phyloP scores from a whole-genome alignment of 1,139 yeast genomes.

The Tardiomyces depauwii region DNA sequence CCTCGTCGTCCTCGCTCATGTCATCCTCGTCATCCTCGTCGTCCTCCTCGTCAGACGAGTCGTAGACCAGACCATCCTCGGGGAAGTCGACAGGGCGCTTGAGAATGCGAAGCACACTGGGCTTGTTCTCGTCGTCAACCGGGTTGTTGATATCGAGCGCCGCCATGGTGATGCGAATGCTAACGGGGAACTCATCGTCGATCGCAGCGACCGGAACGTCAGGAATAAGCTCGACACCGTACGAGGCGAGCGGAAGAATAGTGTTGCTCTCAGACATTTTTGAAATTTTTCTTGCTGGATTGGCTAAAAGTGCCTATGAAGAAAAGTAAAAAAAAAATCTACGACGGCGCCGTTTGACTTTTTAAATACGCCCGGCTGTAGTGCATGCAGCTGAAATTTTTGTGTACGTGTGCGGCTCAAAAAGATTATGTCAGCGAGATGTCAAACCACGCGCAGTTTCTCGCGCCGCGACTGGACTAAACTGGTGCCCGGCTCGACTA shows the following conservation, averaged over 20 bases:
- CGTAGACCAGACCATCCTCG: constrained; percentile 27
- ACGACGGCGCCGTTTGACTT: no score
- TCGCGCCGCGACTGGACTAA: no score
- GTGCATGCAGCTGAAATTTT: no score
- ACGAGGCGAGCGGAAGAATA: constrained; percentile 74
- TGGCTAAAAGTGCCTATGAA: no score
- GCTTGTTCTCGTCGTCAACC: constrained; percentile 49
- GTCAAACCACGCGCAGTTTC: no score
- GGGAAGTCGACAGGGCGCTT: constrained; percentile 52
- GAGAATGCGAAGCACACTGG: constrained; percentile 81
- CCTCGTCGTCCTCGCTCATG: constrained; percentile 23
- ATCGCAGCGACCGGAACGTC: constrained; percentile 80
- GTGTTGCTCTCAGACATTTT: constrained; percentile 5
- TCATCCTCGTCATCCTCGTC: constrained; percentile 43
- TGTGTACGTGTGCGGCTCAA: no score
- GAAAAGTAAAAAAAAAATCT: no score
- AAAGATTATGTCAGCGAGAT: no score
- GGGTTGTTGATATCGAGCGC: constrained; percentile 83
- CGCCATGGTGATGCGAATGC: constrained; percentile 88
- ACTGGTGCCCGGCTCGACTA: no score
- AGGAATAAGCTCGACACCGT: constrained; percentile 75
- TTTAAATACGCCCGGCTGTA: no score
- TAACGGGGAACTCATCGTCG: constrained; percentile 75
- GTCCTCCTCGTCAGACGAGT: constrained; percentile 40
- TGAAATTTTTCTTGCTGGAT: no score